Percentiles rank a stretch among this genome's conserved stretches.
phyloP scores from a whole-genome alignment of 2,329 filamentous ascomycete genomes.

The Pseudocercospora fijiensis region DNA sequence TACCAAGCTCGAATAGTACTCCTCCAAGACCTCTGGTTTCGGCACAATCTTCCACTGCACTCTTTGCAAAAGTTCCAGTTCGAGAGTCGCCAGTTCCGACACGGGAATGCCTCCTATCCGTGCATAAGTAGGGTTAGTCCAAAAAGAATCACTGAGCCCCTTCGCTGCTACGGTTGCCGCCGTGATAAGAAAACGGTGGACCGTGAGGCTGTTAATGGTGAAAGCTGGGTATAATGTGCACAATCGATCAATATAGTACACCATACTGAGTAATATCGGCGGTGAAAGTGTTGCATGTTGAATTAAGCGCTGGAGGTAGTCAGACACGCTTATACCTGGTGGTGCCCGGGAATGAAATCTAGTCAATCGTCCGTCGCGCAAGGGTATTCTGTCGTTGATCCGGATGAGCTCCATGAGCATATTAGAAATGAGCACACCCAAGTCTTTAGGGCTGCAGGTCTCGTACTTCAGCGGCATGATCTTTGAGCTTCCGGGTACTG shows the following conservation, averaged over 20 bases:
- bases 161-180: conserved; percentile 95
- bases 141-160: conserved; percentile 92
- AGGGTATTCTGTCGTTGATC: conserved; percentile 83
- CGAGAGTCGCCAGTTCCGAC: conserved; percentile 82
- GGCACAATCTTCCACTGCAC: conserved; percentile 98
- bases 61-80: conserved; percentile 87
- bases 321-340: conserved; percentile 88
- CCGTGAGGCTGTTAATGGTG: conserved; percentile 92
- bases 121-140: conserved; percentile 97
- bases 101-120: conserved; percentile 89
- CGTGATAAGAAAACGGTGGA: conserved; percentile 95
- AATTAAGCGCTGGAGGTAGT: conserved; percentile 89
- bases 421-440: conserved; percentile 86
- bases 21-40: conserved; percentile 85
- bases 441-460: conserved; percentile 74
- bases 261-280: conserved; percentile 94
- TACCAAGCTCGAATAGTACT: conserved; percentile 88
- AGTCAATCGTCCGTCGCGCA: conserved; percentile 82
- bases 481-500: conserved; percentile 51
- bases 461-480: conserved; percentile 75
- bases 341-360: conserved; percentile 83
- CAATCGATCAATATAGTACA: conserved; percentile 95
- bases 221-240: conserved; percentile 92
- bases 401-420: conserved; percentile 95
- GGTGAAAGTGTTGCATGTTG: conserved; percentile 91